phyloP scores from a whole-genome alignment of 768 basidiomycete genomes.

The Gelatoporia subvermispora region DNA sequence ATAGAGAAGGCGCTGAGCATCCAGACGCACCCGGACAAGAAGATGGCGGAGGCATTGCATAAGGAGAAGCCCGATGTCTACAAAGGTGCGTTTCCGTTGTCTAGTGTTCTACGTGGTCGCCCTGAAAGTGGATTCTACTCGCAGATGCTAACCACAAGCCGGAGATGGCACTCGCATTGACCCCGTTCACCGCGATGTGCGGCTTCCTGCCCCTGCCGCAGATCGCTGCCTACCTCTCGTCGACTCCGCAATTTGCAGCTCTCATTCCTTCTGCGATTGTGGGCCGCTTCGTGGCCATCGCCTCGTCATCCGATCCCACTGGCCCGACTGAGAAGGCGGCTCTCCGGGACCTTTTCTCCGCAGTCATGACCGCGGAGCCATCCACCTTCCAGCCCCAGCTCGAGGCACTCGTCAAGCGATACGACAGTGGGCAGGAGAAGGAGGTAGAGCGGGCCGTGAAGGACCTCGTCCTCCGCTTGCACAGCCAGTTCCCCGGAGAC shows the following conservation, averaged over 20 bases:
- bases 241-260: constrained; percentile 70
- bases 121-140: not conserved
- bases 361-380: constrained; percentile 77
- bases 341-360: constrained; percentile 73
- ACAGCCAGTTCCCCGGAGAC: constrained; percentile 83
- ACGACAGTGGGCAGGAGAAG: constrained; percentile 39
- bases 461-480: constrained; percentile 57
- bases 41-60: constrained; percentile 44
- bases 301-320: constrained; percentile 36
- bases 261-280: constrained; percentile 60
- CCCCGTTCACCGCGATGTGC: constrained; percentile 85
- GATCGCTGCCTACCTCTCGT: constrained; percentile 62
- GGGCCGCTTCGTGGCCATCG: constrained; percentile 45
- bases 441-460: constrained; percentile 43
- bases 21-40: constrained; percentile 57
- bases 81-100: constrained; percentile 59
- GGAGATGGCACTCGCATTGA: constrained; percentile 97
- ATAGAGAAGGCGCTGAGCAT: constrained; percentile 58
- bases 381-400: constrained; percentile 50
- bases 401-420: constrained; percentile 54
- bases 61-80: constrained; percentile 70
- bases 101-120: not conserved
- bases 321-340: constrained; percentile 50
- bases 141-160: constrained; percentile 96
- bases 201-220: constrained; percentile 82